A percentile compares a stretch with the other conserved stretches of the same genome.
phyloP scores from a whole-genome alignment of 176 grass and related monocot genomes.

The Bolboschoenus planiculmis region DNA sequence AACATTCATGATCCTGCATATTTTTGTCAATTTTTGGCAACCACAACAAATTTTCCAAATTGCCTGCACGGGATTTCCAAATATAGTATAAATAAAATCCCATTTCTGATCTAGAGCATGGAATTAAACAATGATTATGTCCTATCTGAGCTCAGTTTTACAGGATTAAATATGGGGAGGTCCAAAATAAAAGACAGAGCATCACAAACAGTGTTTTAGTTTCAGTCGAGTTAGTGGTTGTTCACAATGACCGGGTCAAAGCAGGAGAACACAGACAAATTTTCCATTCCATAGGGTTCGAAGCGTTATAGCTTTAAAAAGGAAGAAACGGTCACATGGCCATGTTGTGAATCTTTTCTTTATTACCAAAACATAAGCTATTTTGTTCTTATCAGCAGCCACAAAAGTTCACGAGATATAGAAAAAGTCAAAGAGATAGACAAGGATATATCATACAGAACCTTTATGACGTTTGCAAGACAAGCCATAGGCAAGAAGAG shows the following conservation, averaged over 20 bases:
- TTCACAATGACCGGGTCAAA: neutral
- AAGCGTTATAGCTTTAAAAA: neutral
- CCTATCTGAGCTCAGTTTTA: neutral
- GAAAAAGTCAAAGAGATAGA: neutral
- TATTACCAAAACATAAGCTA: neutral
- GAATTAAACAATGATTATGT: neutral
- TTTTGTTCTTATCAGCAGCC: neutral
- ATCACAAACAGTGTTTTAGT: neutral
- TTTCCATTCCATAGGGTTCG: neutral
- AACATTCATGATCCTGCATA: neutral
- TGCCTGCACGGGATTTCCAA: neutral
- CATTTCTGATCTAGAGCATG: neutral
- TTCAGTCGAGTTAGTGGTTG: neutral
- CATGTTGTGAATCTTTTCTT: neutral
- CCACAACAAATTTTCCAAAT: neutral
- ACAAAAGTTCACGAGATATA: neutral
- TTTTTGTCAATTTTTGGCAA: neutral
- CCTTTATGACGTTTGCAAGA: conserved; percentile 91
- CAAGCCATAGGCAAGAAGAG: conserved; percentile 99
- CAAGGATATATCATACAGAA: neutral
- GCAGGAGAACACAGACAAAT: neutral
- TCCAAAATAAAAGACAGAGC: neutral
- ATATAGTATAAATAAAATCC: neutral
- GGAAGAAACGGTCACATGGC: neutral
- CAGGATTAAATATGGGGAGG: neutral